These are phyloP conservation scores for Fusarium robinianum DNA, from an alignment of 2,329 filamentous ascomycete species.

Conservation along the genomic window DNA sequence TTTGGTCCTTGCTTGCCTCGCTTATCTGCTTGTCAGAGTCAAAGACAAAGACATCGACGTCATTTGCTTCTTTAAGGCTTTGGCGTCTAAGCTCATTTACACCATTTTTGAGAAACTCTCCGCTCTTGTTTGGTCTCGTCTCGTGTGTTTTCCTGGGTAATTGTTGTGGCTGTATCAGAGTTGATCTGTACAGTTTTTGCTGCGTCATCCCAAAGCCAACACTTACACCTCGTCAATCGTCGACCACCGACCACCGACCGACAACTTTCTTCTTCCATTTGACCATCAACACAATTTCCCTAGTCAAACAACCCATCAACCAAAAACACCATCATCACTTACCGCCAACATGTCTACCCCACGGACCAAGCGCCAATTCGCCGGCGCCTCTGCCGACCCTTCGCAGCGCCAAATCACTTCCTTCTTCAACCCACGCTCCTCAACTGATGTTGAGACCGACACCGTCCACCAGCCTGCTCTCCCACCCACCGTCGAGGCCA, in stretches of 20 bases:
- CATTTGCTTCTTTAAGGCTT: slow-evolving; percentile 15
- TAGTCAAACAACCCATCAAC: background rate
- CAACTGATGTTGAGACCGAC: slow-evolving; percentile 39
- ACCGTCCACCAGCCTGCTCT: slow-evolving; percentile 52
- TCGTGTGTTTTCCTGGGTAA: slow-evolving; percentile 3
- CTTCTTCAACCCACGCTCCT: slow-evolving; percentile 56
- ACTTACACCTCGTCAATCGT: background rate
- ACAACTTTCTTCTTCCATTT: background rate
- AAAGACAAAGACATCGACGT: slow-evolving; percentile 26
- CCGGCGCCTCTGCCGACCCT: slow-evolving; percentile 61
- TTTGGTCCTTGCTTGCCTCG: slow-evolving; percentile 21
- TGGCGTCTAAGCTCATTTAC: slow-evolving; percentile 2
- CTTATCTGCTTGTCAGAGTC: too few relatives aligned
- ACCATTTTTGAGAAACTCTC: slow-evolving; percentile 19
- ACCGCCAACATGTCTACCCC: slow-evolving; percentile 54
- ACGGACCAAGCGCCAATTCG: slow-evolving; percentile 65
- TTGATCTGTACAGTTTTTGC: background rate
- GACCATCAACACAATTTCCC: background rate
- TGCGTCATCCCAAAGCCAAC: slow-evolving; percentile 11
- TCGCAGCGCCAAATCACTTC: slow-evolving; percentile 66
- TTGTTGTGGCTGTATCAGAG: slow-evolving; percentile 1
- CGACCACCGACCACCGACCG: background rate
- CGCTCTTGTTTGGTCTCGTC: slow-evolving; percentile 16
- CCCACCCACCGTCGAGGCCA: slow-evolving; percentile 72
- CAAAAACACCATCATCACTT: slow-evolving; percentile 2